A percentile compares a stretch with the other conserved stretches of the same genome.
Evolutionary conservation across 768 basidiomycete species (phyloP).

Genomic region (Serendipita sp.): DNA sequence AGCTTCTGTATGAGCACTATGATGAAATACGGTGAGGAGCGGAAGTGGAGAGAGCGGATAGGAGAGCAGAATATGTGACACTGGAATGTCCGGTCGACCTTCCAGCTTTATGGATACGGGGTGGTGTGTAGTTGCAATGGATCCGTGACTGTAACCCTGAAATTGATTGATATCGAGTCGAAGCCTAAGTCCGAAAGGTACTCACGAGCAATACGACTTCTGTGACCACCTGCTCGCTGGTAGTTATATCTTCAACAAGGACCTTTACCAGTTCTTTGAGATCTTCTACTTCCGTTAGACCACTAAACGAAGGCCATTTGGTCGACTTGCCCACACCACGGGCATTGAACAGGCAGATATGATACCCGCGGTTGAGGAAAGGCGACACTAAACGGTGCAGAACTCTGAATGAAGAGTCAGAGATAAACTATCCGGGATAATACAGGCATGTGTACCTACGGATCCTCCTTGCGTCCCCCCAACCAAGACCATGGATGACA

Average conservation of each 20-base stretch:
- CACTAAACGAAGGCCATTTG: constrained; percentile 60
- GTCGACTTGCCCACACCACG: constrained; percentile 62
- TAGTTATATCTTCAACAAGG: constrained; percentile 28
- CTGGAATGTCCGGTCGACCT: constrained; percentile 32
- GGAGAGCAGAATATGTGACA: constrained; percentile 54
- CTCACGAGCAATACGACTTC: constrained; percentile 44
- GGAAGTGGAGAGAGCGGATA: constrained; percentile 58
- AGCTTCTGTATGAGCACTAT: constrained; percentile 35
- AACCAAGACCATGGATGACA: constrained; percentile 80
- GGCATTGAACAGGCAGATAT: constrained; percentile 59
- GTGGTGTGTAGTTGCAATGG: constrained; percentile 52
- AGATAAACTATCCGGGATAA: background rate
- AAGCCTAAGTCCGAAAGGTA: constrained; percentile 9
- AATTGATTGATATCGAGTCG: constrained; percentile 6
- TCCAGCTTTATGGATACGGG: constrained; percentile 22
- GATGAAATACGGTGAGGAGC: constrained; percentile 54
- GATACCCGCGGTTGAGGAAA: constrained; percentile 29
- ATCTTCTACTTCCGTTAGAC: constrained; percentile 53
- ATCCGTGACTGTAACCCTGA: constrained; percentile 73
- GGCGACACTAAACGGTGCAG: constrained; percentile 25
- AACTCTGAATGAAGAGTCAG: constrained; percentile 19
- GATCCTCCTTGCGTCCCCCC: constrained; percentile 60
- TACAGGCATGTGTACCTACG: constrained; percentile 33
- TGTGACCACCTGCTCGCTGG: constrained; percentile 24
- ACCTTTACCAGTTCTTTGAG: constrained; percentile 45